Conservation (phyloP, 345 rosid species). For the Kandelia obovata region DNA sequence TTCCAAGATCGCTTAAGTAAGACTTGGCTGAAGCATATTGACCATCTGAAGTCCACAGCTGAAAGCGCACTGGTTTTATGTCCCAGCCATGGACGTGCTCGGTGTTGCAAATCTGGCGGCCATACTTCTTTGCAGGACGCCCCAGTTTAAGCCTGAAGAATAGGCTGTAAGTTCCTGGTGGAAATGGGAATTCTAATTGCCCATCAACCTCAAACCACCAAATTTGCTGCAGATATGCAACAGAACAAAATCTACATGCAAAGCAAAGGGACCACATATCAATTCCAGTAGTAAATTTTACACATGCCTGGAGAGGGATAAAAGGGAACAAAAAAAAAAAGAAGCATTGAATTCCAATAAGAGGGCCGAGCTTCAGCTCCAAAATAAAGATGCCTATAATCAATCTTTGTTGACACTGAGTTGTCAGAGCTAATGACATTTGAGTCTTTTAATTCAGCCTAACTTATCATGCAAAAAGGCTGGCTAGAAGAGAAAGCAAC, state of each 20-base stretch:
- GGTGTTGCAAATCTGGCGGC: conserved; percentile 63
- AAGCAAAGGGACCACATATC: conserved; percentile 14
- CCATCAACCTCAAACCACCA: conserved; percentile 98
- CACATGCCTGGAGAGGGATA: not conserved
- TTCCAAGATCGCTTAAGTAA: conserved; percentile 52
- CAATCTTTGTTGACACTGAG: too few species aligned
- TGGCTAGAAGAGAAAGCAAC: too few species aligned
- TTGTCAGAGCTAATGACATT: too few species aligned
- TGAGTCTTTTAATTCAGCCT: too few species aligned
- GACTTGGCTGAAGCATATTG: conserved; percentile 52
- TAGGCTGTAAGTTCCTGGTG: conserved; percentile 64
- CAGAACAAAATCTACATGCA: conserved; percentile 50
- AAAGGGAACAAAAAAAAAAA: too few species aligned
- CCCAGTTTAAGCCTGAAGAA: conserved; percentile 83
- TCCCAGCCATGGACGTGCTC: conserved; percentile 94
- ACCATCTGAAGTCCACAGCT: conserved; percentile 69
- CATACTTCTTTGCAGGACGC: conserved; percentile 52
- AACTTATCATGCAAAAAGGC: too few species aligned
- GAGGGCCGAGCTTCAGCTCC: too few species aligned
- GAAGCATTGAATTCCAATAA: too few species aligned
- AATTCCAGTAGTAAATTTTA: conserved; percentile 10
- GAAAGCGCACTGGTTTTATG: conserved; percentile 71
- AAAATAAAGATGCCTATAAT: too few species aligned
- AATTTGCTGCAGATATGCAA: conserved; percentile 87
- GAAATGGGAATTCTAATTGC: conserved; percentile 72